phyloP scores from a whole-genome alignment of 495 filamentous ascomycete genomes.

The Aspergillus leporis region DNA sequence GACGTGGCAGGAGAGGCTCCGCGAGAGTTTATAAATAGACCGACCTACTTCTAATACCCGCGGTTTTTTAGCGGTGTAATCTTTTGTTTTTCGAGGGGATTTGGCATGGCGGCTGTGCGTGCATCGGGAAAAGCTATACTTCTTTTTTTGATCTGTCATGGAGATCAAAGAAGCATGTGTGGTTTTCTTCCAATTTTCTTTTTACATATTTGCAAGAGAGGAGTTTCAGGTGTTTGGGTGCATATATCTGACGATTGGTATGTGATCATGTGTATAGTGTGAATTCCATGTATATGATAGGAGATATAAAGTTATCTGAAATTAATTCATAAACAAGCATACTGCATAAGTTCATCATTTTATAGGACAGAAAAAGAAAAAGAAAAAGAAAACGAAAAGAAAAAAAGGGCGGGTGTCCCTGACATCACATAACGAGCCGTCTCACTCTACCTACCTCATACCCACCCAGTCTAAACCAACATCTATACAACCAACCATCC shows the following conservation, averaged over 20 bases:
- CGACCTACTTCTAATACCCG: not conserved
- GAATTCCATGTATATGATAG: not conserved
- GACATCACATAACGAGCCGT: no score
- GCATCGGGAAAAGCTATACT: not conserved
- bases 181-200: not conserved
- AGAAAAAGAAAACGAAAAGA: no score
- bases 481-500: not conserved
- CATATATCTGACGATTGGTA: not conserved
- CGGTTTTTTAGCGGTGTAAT: not conserved
- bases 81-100: not conserved
- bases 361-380: not conserved
- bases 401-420: no score
- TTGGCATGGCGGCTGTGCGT: not conserved
- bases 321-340: not conserved
- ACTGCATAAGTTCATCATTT: not conserved
- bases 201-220: not conserved
- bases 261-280: not conserved
- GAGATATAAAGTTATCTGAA: not conserved
- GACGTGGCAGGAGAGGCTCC: slow-evolving; percentile 16
- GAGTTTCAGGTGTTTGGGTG: not conserved
- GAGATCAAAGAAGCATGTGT: no score
- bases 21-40: slow-evolving; percentile 6
- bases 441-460: no score
- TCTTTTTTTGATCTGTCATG: not conserved
- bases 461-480: not conserved